Percentiles rank a stretch among this genome's conserved stretches.
Evolutionary conservation across 495 filamentous ascomycete genomes (phyloP).

Genomic region (Penicillium dipodomyicola): DNA sequence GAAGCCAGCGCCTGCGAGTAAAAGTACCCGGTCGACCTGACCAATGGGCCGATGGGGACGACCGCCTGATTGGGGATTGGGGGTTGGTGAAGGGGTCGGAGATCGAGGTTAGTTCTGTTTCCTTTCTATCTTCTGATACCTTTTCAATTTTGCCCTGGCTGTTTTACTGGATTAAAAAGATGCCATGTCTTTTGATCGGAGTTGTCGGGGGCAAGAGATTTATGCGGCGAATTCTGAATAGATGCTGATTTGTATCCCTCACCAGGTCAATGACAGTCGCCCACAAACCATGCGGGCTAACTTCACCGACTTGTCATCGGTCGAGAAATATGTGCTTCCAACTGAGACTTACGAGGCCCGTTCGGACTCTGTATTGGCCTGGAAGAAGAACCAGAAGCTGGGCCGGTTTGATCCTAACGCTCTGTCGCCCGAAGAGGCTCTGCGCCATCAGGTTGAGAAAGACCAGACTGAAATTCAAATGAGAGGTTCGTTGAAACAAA

Average conservation of each 20-base stretch:
- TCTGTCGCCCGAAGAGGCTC: constrained; percentile 54
- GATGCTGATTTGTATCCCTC: background rate
- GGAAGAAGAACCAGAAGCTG: constrained; percentile 88
- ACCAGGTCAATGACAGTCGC: constrained; percentile 77
- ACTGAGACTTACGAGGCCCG: constrained; percentile 77
- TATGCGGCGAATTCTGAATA: background rate
- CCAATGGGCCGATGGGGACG: constrained; percentile 42
- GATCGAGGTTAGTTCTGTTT: constrained; percentile 39
- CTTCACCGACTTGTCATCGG: constrained; percentile 72
- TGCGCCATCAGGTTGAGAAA: constrained; percentile 65
- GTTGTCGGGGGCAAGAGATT: background rate
- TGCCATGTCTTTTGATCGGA: background rate
- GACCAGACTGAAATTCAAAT: constrained; percentile 59
- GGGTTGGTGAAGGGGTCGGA: constrained; percentile 42
- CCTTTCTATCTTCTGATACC: constrained; percentile 9
- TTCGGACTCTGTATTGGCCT: constrained; percentile 82
- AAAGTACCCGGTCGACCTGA: constrained; percentile 38
- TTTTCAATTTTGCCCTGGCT: background rate
- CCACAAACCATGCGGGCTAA: constrained; percentile 69
- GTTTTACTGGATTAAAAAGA: background rate
- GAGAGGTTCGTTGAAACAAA: constrained; percentile 49
- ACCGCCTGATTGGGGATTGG: constrained; percentile 37
- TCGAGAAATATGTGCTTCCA: constrained; percentile 85
- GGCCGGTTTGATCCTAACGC: constrained; percentile 92
- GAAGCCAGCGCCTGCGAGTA: constrained; percentile 64